Base-by-base conservation (phyloP, 176 grass and related monocot genomes). In the Saccharum officinarum region DNA sequence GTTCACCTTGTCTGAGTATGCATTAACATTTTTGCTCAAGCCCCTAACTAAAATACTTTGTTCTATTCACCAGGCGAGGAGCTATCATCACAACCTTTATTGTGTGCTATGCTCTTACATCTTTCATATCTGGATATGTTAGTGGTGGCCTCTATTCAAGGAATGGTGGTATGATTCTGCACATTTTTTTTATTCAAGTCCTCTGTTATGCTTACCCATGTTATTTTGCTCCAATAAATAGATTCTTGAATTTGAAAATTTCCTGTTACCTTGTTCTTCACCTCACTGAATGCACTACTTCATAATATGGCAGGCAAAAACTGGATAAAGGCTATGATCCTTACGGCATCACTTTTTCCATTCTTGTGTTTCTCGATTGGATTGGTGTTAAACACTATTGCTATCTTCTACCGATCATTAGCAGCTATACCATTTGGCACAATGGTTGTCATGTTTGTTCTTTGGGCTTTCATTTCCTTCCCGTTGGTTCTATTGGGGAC, bases 381-480 rank as follows among this genome's bases (percentile, higher is more conserved):
- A 78, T 85, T 99, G 47, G 38, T 87, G 68, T 82, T 99, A 25
- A 99, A 99, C 82, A 99, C 97, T 33, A 91, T 99, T 69, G 97
- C 94, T 81, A 99, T 99, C 70, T 99, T 99, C 84, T 99, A 99
- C 76, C 89, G 92, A 45, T 99, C 97, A 79, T 88, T 99, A 66
- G 97, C 97, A 7, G 97, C 97, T 76, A 99, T 99, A 62, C 97
- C 97, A 64, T 99, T 99, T 73, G 97, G 97, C 14, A 99, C 97
- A 62, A 99, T 99, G 94, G 90, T 96, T 57, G 92, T 99, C 67
- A 87, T 99, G 64, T 92, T 99, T 83, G 86, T 99, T 68, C 83
- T 99, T 65, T 99, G 97, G 97, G 97, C 94, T 76, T 99, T 99
- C 82, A 99, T 99, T 79, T 99, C 97, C 46, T 99, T 99, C 73